These are phyloP conservation scores for Cymbidium sinense DNA, from an alignment of 106 monocot genomes.

Conservation along the genomic window DNA sequence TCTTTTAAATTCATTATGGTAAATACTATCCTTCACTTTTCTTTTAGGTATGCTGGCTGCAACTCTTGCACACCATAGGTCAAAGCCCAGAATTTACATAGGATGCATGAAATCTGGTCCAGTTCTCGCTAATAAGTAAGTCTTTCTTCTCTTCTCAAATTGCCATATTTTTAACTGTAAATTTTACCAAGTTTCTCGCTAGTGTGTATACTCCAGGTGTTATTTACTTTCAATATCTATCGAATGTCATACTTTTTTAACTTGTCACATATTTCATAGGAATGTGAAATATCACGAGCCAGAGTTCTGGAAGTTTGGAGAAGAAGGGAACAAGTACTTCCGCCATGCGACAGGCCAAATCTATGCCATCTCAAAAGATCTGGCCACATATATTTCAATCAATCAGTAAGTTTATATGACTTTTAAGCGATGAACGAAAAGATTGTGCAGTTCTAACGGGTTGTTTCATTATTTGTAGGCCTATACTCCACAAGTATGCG, in stretches of 20 bases:
- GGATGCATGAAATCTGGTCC: slow-evolving; percentile 93
- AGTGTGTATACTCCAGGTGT: background rate
- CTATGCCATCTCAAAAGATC: slow-evolving; percentile 53
- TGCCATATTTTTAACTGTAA: background rate
- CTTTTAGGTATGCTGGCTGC: slow-evolving; percentile 52
- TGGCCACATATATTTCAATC: slow-evolving; percentile 55
- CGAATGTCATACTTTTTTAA: background rate
- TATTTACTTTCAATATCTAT: background rate
- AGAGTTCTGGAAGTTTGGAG: slow-evolving; percentile 62
- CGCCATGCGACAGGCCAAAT: slow-evolving; percentile 67
- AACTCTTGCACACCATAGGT: slow-evolving; percentile 40
- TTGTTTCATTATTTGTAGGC: slow-evolving; percentile 18
- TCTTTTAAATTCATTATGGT: background rate
- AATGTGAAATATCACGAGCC: slow-evolving; percentile 56
- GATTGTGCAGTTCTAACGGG: background rate
- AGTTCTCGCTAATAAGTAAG: slow-evolving; percentile 71
- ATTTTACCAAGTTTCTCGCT: background rate
- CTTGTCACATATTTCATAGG: slow-evolving; percentile 11
- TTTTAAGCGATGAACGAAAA: background rate
- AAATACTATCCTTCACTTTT: background rate
- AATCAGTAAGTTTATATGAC: slow-evolving; percentile 27
- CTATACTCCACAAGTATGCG: slow-evolving; percentile 76
- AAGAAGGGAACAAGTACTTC: slow-evolving; percentile 62
- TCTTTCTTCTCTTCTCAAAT: background rate
- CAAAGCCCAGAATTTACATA: slow-evolving; percentile 51